These are phyloP conservation scores for Epichloe gansuensis DNA, from an alignment of 2,329 filamentous ascomycete genomes.

Conservation along the genomic window DNA sequence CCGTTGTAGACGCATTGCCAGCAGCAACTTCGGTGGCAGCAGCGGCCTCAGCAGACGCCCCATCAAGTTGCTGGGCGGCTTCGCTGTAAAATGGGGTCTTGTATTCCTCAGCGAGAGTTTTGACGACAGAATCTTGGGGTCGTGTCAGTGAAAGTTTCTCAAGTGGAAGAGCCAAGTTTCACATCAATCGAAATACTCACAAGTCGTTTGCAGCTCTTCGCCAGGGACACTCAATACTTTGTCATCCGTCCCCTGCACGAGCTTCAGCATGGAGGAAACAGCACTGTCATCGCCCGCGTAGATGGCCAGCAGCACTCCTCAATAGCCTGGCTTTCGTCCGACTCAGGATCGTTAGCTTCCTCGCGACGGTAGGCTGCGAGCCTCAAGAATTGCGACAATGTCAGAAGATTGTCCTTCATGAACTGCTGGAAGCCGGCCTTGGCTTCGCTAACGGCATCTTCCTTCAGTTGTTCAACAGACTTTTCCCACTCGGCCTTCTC, in stretches of 20 bases:
- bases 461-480: conserved; percentile 42
- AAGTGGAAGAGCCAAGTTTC: not conserved
- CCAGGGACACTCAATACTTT: conserved; percentile 52
- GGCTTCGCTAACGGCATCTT: conserved; percentile 38
- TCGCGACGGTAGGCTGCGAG: conserved; percentile 64
- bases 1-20: conserved; percentile 28
- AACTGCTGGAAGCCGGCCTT: conserved; percentile 39
- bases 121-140: conserved; percentile 23
- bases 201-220: conserved; percentile 55
- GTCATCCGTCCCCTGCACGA: conserved; percentile 62
- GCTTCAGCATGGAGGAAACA: conserved; percentile 62
- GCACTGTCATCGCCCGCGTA: conserved; percentile 68
- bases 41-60: conserved; percentile 26
- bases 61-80: conserved; percentile 20
- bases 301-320: conserved; percentile 66
- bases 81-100: conserved; percentile 28
- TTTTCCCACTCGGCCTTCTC: conserved; percentile 52
- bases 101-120: conserved; percentile 40
- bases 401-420: conserved; percentile 53
- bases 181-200: conserved; percentile 36
- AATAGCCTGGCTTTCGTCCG: conserved; percentile 67
- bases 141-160: conserved; percentile 10
- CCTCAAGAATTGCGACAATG: conserved; percentile 68
- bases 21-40: conserved; percentile 55
- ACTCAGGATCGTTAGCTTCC: conserved; percentile 50